phyloP scores from a whole-genome alignment of 805 yeast genomes.

The Yarrowia phangngaensis region DNA sequence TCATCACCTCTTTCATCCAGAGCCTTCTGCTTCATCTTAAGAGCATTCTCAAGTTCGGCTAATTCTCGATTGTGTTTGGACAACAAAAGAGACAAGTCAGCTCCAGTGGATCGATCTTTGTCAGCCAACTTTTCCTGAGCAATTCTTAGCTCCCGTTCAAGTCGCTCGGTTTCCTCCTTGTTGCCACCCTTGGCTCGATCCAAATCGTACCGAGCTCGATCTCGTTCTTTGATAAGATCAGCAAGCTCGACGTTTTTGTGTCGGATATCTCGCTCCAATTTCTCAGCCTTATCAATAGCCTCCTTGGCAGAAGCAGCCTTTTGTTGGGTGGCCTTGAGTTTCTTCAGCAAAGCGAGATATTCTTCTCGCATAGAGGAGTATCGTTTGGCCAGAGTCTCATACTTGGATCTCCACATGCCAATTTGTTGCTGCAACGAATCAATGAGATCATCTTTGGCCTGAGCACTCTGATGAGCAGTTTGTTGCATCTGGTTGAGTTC shows the following conservation, averaged over 20 bases:
- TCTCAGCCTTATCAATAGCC: conserved; percentile 77
- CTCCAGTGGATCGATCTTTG: conserved; percentile 58
- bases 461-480: conserved; percentile 67
- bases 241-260: conserved; percentile 84
- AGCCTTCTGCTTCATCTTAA: conserved; percentile 38
- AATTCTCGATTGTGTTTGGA: conserved; percentile 62
- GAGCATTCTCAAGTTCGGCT: conserved; percentile 46
- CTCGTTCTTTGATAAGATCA: conserved; percentile 83
- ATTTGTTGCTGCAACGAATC: conserved; percentile 69
- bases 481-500: conserved; percentile 60
- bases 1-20: conserved; percentile 37
- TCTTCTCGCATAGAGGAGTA: conserved; percentile 91
- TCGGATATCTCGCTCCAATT: conserved; percentile 75
- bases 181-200: conserved; percentile 65
- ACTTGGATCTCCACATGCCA: conserved; percentile 74
- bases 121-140: conserved; percentile 56
- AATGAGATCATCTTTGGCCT: conserved; percentile 71
- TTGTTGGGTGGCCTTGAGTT: conserved; percentile 76
- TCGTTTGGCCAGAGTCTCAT: conserved; percentile 82
- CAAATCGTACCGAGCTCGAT: conserved; percentile 77
- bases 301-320: conserved; percentile 89
- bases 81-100: conserved; percentile 57
- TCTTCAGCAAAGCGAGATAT: conserved; percentile 71
- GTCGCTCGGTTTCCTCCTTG: conserved; percentile 59
- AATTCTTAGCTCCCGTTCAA: conserved; percentile 62